Conservation (phyloP, 192 early-diverging fungal species). For the Podila verticillata region DNA sequence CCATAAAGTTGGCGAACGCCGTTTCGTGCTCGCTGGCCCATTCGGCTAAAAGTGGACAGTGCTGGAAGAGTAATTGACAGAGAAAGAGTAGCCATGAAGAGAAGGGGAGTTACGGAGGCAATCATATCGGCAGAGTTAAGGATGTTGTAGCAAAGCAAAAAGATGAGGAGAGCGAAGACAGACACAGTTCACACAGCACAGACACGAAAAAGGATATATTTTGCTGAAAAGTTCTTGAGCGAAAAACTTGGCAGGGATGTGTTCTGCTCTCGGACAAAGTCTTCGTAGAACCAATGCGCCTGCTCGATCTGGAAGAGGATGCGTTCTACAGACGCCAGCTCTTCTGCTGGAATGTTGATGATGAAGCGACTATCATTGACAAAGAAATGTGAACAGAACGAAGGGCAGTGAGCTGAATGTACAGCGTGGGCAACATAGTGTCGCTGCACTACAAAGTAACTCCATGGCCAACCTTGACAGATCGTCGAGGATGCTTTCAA, state of each 20-base stretch:
- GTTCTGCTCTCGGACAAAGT: slow-evolving; percentile 92
- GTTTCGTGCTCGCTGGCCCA: slow-evolving; percentile 89
- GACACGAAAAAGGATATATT: slow-evolving; percentile 22
- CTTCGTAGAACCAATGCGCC: slow-evolving; percentile 99
- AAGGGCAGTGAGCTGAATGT: background rate
- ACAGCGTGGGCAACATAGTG: background rate
- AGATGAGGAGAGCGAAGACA: too few relatives aligned
- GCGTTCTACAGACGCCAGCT: slow-evolving; percentile 90
- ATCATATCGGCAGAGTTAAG: too few relatives aligned
- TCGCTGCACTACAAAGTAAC: too few relatives aligned
- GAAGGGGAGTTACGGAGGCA: too few relatives aligned
- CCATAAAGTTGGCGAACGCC: slow-evolving; percentile 92
- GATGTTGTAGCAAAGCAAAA: too few relatives aligned
- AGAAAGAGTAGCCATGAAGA: too few relatives aligned
- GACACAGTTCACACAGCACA: too few relatives aligned
- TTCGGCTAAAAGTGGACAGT: slow-evolving; percentile 91
- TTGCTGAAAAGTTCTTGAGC: slow-evolving; percentile 85
- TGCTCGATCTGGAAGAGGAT: slow-evolving; percentile 99
- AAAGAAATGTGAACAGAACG: background rate
- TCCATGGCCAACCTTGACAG: slow-evolving; percentile 72
- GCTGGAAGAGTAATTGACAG: slow-evolving; percentile 70
- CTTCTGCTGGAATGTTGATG: slow-evolving; percentile 97
- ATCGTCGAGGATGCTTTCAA: slow-evolving; percentile 90
- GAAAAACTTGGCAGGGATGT: slow-evolving; percentile 84
- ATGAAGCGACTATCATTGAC: slow-evolving; percentile 80